Percentiles rank a stretch among this genome's conserved stretches.
phyloP scores from a whole-genome alignment of 2,329 filamentous ascomycete genomes.

The Colletotrichum sp. region DNA sequence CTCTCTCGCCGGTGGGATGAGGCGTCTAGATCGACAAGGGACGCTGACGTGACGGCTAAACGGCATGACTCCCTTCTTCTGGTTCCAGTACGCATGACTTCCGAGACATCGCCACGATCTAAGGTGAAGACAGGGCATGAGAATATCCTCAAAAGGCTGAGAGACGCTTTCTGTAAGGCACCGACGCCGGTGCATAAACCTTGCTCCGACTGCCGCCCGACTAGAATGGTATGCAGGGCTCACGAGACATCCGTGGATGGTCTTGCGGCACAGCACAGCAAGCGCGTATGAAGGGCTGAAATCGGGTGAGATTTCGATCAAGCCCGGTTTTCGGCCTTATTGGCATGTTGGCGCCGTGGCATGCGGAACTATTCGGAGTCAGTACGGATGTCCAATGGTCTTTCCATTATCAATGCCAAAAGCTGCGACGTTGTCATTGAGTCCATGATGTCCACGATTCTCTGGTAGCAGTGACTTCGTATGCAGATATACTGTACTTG shows the following conservation, averaged over 20 bases:
- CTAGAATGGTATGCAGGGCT: not conserved
- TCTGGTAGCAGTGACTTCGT: not conserved
- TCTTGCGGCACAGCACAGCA: not conserved
- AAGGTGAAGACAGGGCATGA: not conserved
- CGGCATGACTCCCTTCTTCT: not conserved
- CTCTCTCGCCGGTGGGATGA: not conserved
- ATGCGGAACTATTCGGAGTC: not conserved
- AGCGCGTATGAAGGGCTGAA: not conserved
- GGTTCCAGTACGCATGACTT: not conserved
- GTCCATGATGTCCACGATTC: not conserved
- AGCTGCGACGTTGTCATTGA: not conserved
- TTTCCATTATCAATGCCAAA: not conserved
- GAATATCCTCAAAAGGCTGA: not conserved
- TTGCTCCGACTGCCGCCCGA: not conserved
- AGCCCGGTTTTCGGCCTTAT: not conserved
- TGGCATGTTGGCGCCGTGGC: not conserved
- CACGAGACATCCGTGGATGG: not conserved
- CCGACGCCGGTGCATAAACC: not conserved
- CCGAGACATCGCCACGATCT: not conserved
- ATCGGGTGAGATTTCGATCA: not conserved
- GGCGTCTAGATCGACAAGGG: not conserved
- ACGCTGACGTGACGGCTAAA: not conserved
- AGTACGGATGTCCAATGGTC: rapidly evolving
- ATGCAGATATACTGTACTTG: not conserved
- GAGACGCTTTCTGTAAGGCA: not conserved